Percentiles rank a stretch among this genome's conserved stretches.
Conservation (phyloP, 164 flowering plant genomes). For the Vitis amurensis region DNA sequence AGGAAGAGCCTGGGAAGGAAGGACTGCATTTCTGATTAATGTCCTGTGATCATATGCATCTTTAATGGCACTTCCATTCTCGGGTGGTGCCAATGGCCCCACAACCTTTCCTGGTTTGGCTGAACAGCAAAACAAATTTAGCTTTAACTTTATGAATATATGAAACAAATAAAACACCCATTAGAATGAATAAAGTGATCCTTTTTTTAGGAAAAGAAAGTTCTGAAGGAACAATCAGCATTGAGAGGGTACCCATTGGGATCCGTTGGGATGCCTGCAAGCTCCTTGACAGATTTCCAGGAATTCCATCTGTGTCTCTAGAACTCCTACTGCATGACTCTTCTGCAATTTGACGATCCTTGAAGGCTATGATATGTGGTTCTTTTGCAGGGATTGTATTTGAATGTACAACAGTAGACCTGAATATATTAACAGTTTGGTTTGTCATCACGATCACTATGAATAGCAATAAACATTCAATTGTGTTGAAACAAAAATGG, state of each 20-base stretch:
- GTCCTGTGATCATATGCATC: conserved; percentile 57
- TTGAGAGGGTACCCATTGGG: conserved; percentile 35
- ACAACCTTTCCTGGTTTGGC: conserved; percentile 69
- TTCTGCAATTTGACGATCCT: conserved; percentile 40
- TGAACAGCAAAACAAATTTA: conserved; percentile 20
- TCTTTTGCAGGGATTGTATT: conserved; percentile 56
- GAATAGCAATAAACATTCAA: not conserved
- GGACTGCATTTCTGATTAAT: conserved; percentile 39
- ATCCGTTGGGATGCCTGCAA: conserved; percentile 48
- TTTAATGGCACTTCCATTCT: conserved; percentile 37
- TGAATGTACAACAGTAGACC: conserved; percentile 80
- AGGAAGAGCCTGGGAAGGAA: conserved; percentile 43
- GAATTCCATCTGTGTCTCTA: conserved; percentile 38
- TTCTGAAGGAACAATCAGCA: not conserved
- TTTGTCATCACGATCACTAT: not conserved
- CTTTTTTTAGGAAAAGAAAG: not conserved
- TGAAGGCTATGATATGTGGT: conserved; percentile 32
- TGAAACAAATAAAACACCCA: not conserved
- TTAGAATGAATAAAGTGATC: not conserved
- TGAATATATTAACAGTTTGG: conserved; percentile 22
- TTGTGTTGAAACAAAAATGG: not conserved
- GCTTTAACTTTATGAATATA: not conserved
- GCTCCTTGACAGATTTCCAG: conserved; percentile 44
- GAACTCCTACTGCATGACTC: conserved; percentile 33
- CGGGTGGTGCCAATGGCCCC: conserved; percentile 58